phyloP scores from a whole-genome alignment of 208 protist species.

The Leishmania gerbilli region DNA sequence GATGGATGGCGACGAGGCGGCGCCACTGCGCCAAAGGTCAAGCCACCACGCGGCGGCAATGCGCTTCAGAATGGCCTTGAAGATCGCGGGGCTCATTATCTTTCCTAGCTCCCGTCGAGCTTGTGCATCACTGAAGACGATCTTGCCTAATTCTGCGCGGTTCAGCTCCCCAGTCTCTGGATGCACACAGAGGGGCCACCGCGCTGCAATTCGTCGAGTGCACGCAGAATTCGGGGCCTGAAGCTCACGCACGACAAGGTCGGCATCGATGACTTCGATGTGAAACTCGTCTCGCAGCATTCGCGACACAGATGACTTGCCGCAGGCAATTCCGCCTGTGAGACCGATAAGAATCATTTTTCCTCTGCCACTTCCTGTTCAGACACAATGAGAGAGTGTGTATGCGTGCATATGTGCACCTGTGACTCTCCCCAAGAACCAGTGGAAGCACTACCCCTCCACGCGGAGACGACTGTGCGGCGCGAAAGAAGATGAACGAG shows the following conservation, averaged over 20 bases:
- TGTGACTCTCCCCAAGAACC: background rate
- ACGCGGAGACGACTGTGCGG: background rate
- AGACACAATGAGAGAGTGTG: background rate
- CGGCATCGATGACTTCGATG: slow-evolving; percentile 81
- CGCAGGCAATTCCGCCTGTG: slow-evolving; percentile 92
- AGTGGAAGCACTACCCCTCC: background rate
- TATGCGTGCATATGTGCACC: background rate
- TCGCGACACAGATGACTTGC: slow-evolving; percentile 86
- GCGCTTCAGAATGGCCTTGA: slow-evolving; percentile 49
- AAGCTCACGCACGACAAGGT: slow-evolving; percentile 76
- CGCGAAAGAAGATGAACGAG: background rate
- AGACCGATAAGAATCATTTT: slow-evolving; percentile 89
- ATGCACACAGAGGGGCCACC: slow-evolving; percentile 76
- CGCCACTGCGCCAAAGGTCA: slow-evolving; percentile 27
- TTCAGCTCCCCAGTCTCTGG: slow-evolving; percentile 63
- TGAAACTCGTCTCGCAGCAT: slow-evolving; percentile 52
- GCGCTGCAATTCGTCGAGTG: slow-evolving; percentile 56
- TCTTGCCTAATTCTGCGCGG: slow-evolving; percentile 57
- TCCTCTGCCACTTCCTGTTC: background rate
- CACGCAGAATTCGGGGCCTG: slow-evolving; percentile 66
- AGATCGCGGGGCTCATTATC: slow-evolving; percentile 88
- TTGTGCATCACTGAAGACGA: slow-evolving; percentile 75
- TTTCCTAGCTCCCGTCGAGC: slow-evolving; percentile 56
- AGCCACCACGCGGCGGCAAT: slow-evolving; percentile 71
- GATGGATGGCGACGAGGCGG: slow-evolving; percentile 19